A percentile compares a stretch with the other conserved stretches of the same genome.
Conservation (phyloP, 371 early-diverging fungal genomes). For the Mortierella polycephala region DNA sequence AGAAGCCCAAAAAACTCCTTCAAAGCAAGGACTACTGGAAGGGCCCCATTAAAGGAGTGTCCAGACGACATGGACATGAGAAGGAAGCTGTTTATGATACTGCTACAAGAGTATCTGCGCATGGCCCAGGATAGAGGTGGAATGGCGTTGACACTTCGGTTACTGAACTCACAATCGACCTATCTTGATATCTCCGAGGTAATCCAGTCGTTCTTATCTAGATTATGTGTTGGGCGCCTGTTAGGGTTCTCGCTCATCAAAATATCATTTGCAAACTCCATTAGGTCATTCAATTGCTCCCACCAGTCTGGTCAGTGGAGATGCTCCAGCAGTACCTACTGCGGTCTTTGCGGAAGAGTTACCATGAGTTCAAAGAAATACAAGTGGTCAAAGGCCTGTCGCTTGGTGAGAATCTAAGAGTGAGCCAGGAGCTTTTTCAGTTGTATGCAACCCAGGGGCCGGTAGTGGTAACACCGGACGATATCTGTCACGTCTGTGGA, state of each 20-base stretch:
- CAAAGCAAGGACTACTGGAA: slow-evolving; percentile 1
- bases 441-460: slow-evolving; percentile 61
- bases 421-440: slow-evolving; percentile 58
- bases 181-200: slow-evolving; percentile 71
- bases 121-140: slow-evolving; percentile 56
- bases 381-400: slow-evolving; percentile 67
- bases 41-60: slow-evolving; percentile 3
- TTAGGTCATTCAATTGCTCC: slow-evolving; percentile 69
- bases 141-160: slow-evolving; percentile 61
- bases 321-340: slow-evolving; percentile 66
- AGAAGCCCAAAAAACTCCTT: slow-evolving; percentile 53
- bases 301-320: slow-evolving; percentile 73
- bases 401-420: slow-evolving; percentile 72
- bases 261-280: no score
- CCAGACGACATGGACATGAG: slow-evolving; percentile 3
- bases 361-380: slow-evolving; percentile 64
- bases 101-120: slow-evolving; percentile 30
- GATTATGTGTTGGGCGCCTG: no score
- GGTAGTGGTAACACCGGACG: slow-evolving; percentile 58
- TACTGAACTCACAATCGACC: slow-evolving; percentile 71
- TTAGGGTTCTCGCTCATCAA: no score
- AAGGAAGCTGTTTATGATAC: slow-evolving; percentile 21
- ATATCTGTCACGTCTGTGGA: slow-evolving; percentile 63
- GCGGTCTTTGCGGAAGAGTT: slow-evolving; percentile 62
- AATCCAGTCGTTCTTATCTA: slow-evolving; percentile 1